phyloP scores from a whole-genome alignment of 2,329 filamentous ascomycete genomes.

The Amauroascus niger region DNA sequence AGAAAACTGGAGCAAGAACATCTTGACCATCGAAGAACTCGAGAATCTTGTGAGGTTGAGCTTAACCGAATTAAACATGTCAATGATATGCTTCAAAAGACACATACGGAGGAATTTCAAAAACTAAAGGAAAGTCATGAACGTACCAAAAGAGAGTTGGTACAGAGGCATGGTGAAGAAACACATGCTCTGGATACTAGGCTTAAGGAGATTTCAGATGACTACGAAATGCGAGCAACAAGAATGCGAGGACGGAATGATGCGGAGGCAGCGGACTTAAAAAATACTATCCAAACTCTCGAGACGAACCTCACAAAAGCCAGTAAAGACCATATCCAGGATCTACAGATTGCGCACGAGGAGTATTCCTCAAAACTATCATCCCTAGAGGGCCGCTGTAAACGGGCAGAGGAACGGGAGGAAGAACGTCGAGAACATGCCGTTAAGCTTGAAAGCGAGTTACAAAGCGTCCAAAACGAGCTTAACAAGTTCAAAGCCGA shows the following conservation, averaged over 20 bases:
- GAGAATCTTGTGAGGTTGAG: conserved; percentile 49
- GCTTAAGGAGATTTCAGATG: conserved; percentile 36
- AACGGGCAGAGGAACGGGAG: conserved; percentile 32
- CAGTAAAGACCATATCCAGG: conserved; percentile 51
- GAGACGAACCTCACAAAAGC: conserved; percentile 43
- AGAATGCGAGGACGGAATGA: conserved; percentile 41
- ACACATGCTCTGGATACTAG: conserved; percentile 41
- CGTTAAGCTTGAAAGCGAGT: conserved; percentile 16
- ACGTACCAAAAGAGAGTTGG: conserved; percentile 33
- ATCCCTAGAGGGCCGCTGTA: conserved; percentile 43
- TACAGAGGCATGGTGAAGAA: conserved; percentile 39
- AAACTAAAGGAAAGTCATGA: conserved; percentile 44
- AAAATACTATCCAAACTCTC: conserved; percentile 50
- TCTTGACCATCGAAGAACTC: conserved; percentile 58
- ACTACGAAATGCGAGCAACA: conserved; percentile 34
- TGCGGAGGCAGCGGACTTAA: conserved; percentile 54
- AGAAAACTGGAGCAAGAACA: conserved; percentile 59
- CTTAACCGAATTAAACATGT: conserved; percentile 51
- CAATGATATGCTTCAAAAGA: conserved; percentile 60
- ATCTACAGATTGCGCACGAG: conserved; percentile 49
- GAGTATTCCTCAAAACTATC: conserved; percentile 39
- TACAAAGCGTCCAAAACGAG: conserved; percentile 23
- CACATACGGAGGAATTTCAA: conserved; percentile 58
- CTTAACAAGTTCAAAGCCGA: conserved; percentile 28
- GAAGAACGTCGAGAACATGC: conserved; percentile 27